A percentile compares a stretch with the other conserved stretches of the same genome.
These are phyloP conservation scores for Globisporangium recalcitrans DNA, from an alignment of 352 stramenopile species.

Conservation along the genomic window DNA sequence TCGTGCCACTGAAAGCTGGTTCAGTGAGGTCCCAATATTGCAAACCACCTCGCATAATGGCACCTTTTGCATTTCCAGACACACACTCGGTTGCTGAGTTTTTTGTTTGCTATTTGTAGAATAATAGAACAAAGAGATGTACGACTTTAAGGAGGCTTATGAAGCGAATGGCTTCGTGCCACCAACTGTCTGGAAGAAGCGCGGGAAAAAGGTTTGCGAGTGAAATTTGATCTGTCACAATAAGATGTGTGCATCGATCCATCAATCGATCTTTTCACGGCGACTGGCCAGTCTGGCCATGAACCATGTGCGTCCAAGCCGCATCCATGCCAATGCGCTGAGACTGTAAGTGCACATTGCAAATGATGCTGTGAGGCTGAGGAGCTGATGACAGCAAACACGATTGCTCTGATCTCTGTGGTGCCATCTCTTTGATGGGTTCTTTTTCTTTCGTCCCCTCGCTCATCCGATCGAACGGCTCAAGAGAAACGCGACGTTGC, in stretches of 20 bases:
- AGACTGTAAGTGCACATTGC: too few relatives aligned
- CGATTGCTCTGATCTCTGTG: neutral
- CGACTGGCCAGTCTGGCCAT: neutral
- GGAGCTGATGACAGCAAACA: neutral
- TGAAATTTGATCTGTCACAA: neutral
- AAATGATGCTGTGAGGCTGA: neutral
- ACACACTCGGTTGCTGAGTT: too few relatives aligned
- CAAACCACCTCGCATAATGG: neutral
- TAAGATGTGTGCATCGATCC: neutral
- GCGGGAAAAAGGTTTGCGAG: constrained; percentile 14
- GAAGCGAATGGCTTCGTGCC: neutral
- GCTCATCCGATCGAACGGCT: constrained; percentile 3
- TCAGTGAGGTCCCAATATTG: neutral
- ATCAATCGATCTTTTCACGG: constrained; percentile 2
- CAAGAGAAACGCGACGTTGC: constrained; percentile 6
- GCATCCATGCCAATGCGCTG: neutral
- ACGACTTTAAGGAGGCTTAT: constrained; percentile 3
- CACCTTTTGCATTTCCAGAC: too few relatives aligned
- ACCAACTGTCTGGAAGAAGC: constrained; percentile 10
- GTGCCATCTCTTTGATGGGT: constrained; percentile 2
- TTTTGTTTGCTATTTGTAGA: neutral
- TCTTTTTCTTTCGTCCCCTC: constrained; percentile 1
- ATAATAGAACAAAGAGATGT: too few relatives aligned
- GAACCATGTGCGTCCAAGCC: neutral
- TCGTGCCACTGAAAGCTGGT: constrained; percentile 5